Evolutionary conservation across 495 filamentous ascomycete species (phyloP).

Genomic region (Xylaria venustula): DNA sequence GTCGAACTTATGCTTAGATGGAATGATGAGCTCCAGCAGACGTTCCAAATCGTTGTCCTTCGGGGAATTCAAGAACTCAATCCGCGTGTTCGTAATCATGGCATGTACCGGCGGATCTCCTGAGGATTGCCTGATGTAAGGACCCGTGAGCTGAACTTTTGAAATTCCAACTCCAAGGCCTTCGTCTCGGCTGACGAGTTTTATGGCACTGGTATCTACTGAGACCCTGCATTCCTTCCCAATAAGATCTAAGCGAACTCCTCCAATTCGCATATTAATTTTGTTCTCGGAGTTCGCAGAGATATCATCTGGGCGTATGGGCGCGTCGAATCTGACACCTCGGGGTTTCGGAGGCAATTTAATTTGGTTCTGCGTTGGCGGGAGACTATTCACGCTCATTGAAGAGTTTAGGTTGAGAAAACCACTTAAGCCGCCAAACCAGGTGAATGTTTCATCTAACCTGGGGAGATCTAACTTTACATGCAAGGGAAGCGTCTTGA

Average conservation of each 20-base stretch:
- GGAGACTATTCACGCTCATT: slow-evolving; percentile 68
- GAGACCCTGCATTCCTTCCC: slow-evolving; percentile 75
- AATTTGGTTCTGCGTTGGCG: slow-evolving; percentile 38
- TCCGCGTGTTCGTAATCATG: slow-evolving; percentile 60
- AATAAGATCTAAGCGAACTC: slow-evolving; percentile 66
- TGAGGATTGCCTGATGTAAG: slow-evolving; percentile 49
- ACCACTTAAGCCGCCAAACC: slow-evolving; percentile 90
- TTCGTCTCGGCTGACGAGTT: slow-evolving; percentile 69
- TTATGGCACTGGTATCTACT: slow-evolving; percentile 74
- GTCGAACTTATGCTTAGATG: slow-evolving; percentile 89
- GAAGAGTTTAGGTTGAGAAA: slow-evolving; percentile 86
- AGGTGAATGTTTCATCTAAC: slow-evolving; percentile 81
- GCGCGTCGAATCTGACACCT: slow-evolving; percentile 73
- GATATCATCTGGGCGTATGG: slow-evolving; percentile 45
- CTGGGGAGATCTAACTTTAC: slow-evolving; percentile 74
- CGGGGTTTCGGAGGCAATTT: slow-evolving; percentile 43
- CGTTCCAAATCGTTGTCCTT: slow-evolving; percentile 77
- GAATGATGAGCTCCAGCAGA: slow-evolving; percentile 81
- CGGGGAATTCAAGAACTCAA: slow-evolving; percentile 73
- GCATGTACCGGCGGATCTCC: slow-evolving; percentile 50
- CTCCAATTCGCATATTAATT: slow-evolving; percentile 72
- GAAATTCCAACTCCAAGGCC: slow-evolving; percentile 70
- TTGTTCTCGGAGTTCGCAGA: slow-evolving; percentile 58
- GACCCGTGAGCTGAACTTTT: slow-evolving; percentile 70
- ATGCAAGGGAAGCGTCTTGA: slow-evolving; percentile 80